Evolutionary conservation across 805 yeast genomes (phyloP).

Genomic region (Pichia manshurica): DNA sequence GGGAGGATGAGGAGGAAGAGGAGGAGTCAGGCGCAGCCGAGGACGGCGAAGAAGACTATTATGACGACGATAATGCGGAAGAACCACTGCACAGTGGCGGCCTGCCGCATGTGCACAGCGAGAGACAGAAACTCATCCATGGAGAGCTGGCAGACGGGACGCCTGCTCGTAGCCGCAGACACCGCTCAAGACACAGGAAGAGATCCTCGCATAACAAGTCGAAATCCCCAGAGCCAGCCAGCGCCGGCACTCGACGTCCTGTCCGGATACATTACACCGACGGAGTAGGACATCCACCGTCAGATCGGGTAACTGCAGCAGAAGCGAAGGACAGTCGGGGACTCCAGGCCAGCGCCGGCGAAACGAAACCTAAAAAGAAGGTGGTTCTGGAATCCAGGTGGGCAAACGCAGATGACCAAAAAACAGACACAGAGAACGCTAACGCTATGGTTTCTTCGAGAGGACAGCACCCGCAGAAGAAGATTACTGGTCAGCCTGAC

Average conservation of each 20-base stretch:
- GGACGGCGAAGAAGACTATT: background rate
- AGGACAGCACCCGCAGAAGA: background rate
- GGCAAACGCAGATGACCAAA: background rate
- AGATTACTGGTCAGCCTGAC: background rate
- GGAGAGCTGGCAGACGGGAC: too few relatives aligned
- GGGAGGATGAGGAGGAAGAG: slow-evolving; percentile 4
- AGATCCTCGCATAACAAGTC: background rate
- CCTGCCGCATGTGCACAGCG: too few relatives aligned
- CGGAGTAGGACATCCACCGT: background rate
- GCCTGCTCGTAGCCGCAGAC: too few relatives aligned
- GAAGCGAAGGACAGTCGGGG: background rate
- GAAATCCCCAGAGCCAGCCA: background rate
- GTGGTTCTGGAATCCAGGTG: background rate
- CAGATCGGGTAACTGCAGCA: background rate
- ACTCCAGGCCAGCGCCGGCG: background rate
- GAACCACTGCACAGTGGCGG: too few relatives aligned
- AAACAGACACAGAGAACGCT: too few relatives aligned
- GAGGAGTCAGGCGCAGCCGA: slow-evolving; percentile 8
- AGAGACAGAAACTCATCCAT: too few relatives aligned
- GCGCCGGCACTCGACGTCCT: background rate
- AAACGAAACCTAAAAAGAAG: background rate
- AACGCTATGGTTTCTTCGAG: background rate
- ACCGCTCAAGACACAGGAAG: background rate
- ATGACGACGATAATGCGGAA: too few relatives aligned
- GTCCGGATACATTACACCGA: background rate